Evolutionary conservation across 768 basidiomycete genomes (phyloP), one percentile per base, ranked within the genome.

Genomic region (Mycena venus): DNA sequence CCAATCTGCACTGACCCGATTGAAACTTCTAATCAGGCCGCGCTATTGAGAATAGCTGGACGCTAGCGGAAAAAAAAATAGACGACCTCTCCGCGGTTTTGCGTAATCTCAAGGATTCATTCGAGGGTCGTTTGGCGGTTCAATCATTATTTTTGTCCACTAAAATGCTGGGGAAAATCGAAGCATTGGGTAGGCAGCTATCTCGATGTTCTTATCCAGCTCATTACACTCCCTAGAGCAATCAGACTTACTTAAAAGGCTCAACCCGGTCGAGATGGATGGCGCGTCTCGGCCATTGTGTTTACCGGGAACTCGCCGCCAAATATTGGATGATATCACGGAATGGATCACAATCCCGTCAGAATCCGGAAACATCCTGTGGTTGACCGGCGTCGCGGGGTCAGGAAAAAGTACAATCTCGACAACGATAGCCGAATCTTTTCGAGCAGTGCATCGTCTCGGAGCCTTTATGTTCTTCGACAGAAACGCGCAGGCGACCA

Each of bases 401-500:
- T 74, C 78, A 21, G 78, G 78, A 2, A 79, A 79, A 36, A 75
- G 73, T 59, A 73, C 79, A 3, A 32, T 79, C 29, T 58, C 79
- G 4, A 73, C 73, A 3, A 79, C 75, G 7, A 74, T 79, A 21
- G 70, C 78, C 1, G 60, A 71, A 17, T 51, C 47, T 15, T 73
- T 78, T 29, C 51, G 67, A 0, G 76, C 61, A 11, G 21, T 67
- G 14, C 8, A 66, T 3, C 73, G 76, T n/a, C 77, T 79, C 2
- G 79, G 78, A 17, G 73, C 79, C 4, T 79, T 78, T 53, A 1
- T 79, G 0, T 75, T 79, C 23, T 79, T 79, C 36, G 64, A 78
- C 32, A 29, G 78, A 27, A 59, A 78, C 31, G 58, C 67, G 31
- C 38, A 38, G 15, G 6, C 29, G 21, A 1, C 3, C 19, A 56